Base-by-base conservation (phyloP, 805 yeast species). In the Zygosaccharomyces siamensis region DNA sequence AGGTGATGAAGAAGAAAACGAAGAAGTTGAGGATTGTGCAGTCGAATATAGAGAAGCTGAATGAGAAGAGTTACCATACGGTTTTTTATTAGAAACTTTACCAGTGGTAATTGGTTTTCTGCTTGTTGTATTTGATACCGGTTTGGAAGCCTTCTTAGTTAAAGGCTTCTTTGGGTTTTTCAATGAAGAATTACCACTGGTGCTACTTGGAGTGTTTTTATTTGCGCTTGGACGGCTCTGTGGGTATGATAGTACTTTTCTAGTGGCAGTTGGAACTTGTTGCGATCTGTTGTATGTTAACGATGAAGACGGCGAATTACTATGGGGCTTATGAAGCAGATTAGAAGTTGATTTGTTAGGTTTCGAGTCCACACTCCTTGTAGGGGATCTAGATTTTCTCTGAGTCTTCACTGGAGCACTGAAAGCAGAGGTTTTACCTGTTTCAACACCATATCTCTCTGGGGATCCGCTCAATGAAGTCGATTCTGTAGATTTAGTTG, bases 301-400 rank as follows among this genome's bases (percentile, higher is more conserved):
- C 18, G 50, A n/a, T 21, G 51, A 48, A 11, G 45, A 20, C 3
- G 48, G 36, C 3, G 20, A 5, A 14, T 21, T 18, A 12, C 39
- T 47, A 2, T 47, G 16, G 7, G 37, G 38, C 33, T 49, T 57
- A 3, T 44, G 28, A 11, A 43, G 41, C 24, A 59, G 33, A 14
- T 55, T 35, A 3, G 64, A 55, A 8, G 61, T 47, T 16, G 64
- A 60, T 31, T 45, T 58, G 11, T 58, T 54, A 8, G 48, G 43
- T 40, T 55, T 54, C 16, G 51, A 33, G 12, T 46, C 38, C 1
- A 35, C 14, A 5, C 43, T 16, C n/a, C 28, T 41, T 7, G 27
- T 7, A 20, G 24, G 26, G 18, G 44, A 40, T 36, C 14, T 23
- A 18, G 41, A 39, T 16, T 45, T 31, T 12, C 38, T 30, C 28